These are phyloP conservation scores for Naganishia randhawae DNA, from an alignment of 768 basidiomycete species.

Conservation along the genomic window DNA sequence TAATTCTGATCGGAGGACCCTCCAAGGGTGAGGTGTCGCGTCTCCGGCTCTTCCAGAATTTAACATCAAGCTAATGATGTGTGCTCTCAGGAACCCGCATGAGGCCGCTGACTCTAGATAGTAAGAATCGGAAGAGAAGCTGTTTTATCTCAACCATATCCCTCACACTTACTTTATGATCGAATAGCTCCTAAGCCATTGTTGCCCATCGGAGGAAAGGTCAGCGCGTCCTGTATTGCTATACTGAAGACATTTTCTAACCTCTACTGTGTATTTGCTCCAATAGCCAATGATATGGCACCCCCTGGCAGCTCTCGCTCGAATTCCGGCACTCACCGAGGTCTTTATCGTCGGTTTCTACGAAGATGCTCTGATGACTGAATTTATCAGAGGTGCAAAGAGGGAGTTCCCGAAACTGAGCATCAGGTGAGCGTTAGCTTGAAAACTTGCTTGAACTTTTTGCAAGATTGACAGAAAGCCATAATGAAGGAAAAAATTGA, in stretches of 20 bases:
- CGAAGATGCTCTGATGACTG: constrained; percentile 52
- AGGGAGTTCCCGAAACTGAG: constrained; percentile 53
- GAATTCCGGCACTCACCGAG: constrained; percentile 50
- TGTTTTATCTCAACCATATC: no score
- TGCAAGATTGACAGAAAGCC: background rate
- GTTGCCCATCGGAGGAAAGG: constrained; percentile 53
- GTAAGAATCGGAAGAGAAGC: constrained; percentile 22
- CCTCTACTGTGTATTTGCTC: background rate
- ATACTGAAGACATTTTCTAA: background rate
- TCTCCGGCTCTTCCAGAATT: background rate
- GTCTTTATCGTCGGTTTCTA: constrained; percentile 54
- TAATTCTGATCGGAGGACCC: constrained; percentile 51
- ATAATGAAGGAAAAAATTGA: background rate
- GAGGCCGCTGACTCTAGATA: constrained; percentile 48
- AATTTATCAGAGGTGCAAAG: constrained; percentile 52
- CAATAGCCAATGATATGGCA: constrained; percentile 53
- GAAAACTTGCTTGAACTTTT: background rate
- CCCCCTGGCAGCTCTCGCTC: constrained; percentile 51
- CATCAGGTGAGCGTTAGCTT: constrained; percentile 39
- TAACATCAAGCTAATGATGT: background rate
- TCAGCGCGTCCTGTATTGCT: constrained; percentile 24
- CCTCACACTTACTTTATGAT: constrained; percentile 9
- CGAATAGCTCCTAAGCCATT: constrained; percentile 52
- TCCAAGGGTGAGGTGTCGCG: constrained; percentile 44
- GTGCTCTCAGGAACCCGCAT: constrained; percentile 38